Evolutionary conservation across 805 yeast species (phyloP), one percentile per base, ranked within the genome.

Genomic region (Kazachstania viticola): DNA sequence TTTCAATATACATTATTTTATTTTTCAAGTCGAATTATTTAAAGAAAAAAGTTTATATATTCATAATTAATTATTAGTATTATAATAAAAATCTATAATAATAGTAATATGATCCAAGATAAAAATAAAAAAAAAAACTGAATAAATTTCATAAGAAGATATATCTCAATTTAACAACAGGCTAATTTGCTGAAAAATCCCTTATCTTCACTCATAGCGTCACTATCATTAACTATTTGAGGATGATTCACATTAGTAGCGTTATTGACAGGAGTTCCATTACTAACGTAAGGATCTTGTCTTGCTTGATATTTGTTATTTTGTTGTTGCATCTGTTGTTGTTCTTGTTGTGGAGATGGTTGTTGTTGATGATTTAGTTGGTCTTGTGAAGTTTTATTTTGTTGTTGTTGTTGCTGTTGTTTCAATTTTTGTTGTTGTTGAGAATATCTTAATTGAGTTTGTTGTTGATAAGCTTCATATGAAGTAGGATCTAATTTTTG

Each of bases 401-500:
- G 37, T 31, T 34, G 41, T 27, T 35, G 36, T 31, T 35, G 25
- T 22, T 32, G 38, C 26, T 37, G 40, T 19, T 35, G 39, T 25
- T 33, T 29, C 26, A 34, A 32, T 22, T 38, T 34, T 36, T 44
- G 53, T 31, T 51, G 55, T 33, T 49, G 52, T 30, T 54, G 57
- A 23, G 58, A 48, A 32, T 54, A 55, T 34, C 47, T 52, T 31
- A 49, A 56, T 32, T 56, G 59, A 15, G 56, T 46, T 40, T 56
- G 61, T 35, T 53, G 59, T 35, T 56, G 58, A 40, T 54, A 56
- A 21, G 61, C 60, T 36, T 55, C 60, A 33, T 50, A 56, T 8
- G 61, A 56, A 5, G 66, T 62, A 30, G 67, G 67, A 40, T 64
- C 67, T 34, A 63, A 48, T 25, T 62, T 56, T 4, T 38, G 34